Conservation (phyloP, 257 asterid species). For the Solanum arcanum region DNA sequence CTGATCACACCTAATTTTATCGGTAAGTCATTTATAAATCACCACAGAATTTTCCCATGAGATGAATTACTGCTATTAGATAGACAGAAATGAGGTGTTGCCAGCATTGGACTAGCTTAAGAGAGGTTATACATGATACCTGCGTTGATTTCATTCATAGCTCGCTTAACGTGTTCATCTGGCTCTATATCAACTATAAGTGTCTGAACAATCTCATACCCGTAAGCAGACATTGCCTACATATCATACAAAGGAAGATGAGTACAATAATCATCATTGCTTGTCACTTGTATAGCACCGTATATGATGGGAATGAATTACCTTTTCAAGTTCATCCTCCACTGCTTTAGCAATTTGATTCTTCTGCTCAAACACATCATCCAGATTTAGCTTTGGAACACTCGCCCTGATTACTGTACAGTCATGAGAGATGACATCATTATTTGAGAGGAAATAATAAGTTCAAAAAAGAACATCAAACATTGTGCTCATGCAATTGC, state of each 20-base stretch:
- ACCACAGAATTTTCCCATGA: not conserved
- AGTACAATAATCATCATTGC: not conserved
- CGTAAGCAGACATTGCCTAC: conserved; percentile 84
- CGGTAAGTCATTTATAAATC: not conserved
- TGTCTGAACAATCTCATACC: conserved; percentile 80
- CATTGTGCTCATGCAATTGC: not conserved
- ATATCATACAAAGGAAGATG: not conserved
- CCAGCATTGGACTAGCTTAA: not conserved
- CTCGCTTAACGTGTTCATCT: conserved; percentile 65
- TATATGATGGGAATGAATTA: not conserved
- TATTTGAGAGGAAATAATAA: not conserved
- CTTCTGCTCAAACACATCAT: conserved; percentile 70
- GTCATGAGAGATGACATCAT: not conserved
- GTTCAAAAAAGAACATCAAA: not conserved
- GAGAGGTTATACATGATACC: conserved; percentile 7
- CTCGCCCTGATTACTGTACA: conserved; percentile 58
- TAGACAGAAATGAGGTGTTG: not conserved
- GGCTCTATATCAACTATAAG: conserved; percentile 79
- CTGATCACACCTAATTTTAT: not conserved
- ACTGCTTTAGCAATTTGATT: conserved; percentile 70
- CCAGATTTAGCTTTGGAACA: conserved; percentile 62
- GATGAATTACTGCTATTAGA: not conserved
- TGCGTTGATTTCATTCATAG: conserved; percentile 84
- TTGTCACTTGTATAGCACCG: not conserved
- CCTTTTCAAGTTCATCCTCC: conserved; percentile 82